Evolutionary conservation across 306 rosid genomes (phyloP), one percentile per base, ranked within the genome.

Genomic region (Datisca glomerata): DNA sequence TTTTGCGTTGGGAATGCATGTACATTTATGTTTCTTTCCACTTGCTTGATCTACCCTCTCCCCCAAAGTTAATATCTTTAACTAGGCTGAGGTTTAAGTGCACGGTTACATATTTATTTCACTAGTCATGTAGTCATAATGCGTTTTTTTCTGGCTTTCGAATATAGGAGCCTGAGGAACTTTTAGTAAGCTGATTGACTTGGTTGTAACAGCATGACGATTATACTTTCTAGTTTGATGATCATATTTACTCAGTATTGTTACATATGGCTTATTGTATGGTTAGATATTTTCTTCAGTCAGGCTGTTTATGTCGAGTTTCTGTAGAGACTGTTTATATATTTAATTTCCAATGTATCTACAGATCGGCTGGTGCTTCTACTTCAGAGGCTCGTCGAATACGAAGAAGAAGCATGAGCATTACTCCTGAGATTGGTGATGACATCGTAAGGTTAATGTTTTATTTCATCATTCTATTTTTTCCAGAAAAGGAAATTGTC

Each of bases 341-440:
- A 43, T 47, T 40, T 21, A 28, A 55, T 56, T 69, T 28, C 51
- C 59, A 59, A 53, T 68, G 57, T 60, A 66, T 65, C 53, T 78
- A 70, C 63, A 78, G 81, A 74, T 91, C 94, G 47, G 96, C 75
- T 54, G 73, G 94, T 24, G 81, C 92, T 42, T 67, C 94, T 22
- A 65, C 81, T 12, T 75, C 84, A 51, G 98, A 78, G 50, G 71
- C 72, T 41, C 92, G 96, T 50, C 74, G 94, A 70, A 53, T 80
- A 55, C 70, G 98, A 73, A 73, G 98, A 71, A 75, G 98, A 68
- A 84, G 98, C 93, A 80, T 91, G 57, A 91, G 98, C 58, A 84
- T 91, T 60, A 89, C 91, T 29, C 96, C 96, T 24, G 98, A 91
- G 70, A 91, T 91, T 56, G 96, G 98, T 59, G 98, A 91, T 66